A percentile compares a stretch with the other conserved stretches of the same genome.
These are phyloP conservation scores for Trypanosoma scelopori DNA, from an alignment of 208 protist species.

Conservation along the genomic window DNA sequence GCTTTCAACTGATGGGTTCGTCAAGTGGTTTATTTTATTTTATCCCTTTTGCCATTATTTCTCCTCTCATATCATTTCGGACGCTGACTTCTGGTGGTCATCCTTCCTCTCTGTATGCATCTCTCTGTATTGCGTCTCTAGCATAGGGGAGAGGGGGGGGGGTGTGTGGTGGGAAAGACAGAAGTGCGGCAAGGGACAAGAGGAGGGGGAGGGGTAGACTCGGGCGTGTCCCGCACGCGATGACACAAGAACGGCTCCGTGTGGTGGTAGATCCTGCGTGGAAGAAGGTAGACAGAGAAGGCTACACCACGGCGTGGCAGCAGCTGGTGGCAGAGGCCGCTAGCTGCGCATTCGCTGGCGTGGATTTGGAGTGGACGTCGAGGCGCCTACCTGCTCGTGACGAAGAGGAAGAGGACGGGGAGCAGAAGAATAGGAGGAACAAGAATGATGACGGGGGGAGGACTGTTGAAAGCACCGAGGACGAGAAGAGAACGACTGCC, in stretches of 20 bases:
- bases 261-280: constrained; percentile 51
- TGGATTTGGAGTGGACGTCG: constrained; percentile 72
- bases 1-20: too few relatives aligned
- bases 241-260: too few relatives aligned
- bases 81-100: too few relatives aligned
- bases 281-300: constrained; percentile 31
- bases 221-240: too few relatives aligned
- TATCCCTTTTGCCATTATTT: too few relatives aligned
- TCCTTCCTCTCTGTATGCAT: too few relatives aligned
- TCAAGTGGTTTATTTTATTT: too few relatives aligned
- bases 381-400: neutral
- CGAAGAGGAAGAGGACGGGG: neutral
- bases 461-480: neutral
- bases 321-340: constrained; percentile 32
- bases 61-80: too few relatives aligned
- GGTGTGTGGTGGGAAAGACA: too few relatives aligned
- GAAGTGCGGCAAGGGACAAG: neutral
- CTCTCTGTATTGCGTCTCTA: too few relatives aligned
- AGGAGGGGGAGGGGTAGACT: neutral
- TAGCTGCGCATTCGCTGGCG: constrained; percentile 41
- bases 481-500: neutral
- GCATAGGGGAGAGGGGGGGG: neutral
- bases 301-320: constrained; percentile 31
- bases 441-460: neutral
- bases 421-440: too few relatives aligned